These are phyloP conservation scores for Ceratocystis diversiconidia DNA, from an alignment of 2,329 filamentous ascomycete species.

Conservation along the genomic window DNA sequence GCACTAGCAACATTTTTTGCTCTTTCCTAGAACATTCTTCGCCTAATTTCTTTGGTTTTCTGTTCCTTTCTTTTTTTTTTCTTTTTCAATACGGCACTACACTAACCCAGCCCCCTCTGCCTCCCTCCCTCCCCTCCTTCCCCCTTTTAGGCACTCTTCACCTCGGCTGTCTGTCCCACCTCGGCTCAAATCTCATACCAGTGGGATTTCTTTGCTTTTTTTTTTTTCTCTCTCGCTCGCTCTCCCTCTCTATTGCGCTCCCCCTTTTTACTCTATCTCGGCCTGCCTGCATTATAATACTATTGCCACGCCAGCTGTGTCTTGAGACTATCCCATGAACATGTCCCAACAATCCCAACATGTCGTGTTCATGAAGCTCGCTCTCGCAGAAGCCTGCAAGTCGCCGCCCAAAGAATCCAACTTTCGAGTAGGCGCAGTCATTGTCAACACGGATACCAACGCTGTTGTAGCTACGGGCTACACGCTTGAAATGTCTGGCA, in stretches of 20 bases:
- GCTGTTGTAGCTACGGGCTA: conserved; percentile 66
- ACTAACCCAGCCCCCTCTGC: background rate
- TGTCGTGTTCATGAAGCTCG: conserved; percentile 7
- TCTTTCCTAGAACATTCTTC: background rate
- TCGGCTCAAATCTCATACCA: background rate
- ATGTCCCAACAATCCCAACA: background rate
- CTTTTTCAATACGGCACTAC: background rate
- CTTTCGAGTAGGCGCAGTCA: conserved; percentile 86
- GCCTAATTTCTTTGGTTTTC: background rate
- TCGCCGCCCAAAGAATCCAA: conserved; percentile 76
- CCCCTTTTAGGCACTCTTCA: background rate
- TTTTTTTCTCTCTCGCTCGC: background rate
- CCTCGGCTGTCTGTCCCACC: background rate
- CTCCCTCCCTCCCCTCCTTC: background rate
- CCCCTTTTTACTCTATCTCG: background rate
- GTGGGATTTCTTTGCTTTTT: background rate
- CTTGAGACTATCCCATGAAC: background rate
- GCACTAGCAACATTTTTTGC: conserved; percentile 4
- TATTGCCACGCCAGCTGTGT: background rate
- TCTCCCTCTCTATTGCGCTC: background rate
- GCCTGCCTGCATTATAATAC: background rate
- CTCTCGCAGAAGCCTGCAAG: conserved; percentile 16
- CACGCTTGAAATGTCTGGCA: conserved; percentile 78
- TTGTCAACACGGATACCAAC: conserved; percentile 46
- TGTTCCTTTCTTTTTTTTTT: background rate